Conservation (phyloP, 192 early-diverging fungal genomes). For the Coemansia sp. region DNA sequence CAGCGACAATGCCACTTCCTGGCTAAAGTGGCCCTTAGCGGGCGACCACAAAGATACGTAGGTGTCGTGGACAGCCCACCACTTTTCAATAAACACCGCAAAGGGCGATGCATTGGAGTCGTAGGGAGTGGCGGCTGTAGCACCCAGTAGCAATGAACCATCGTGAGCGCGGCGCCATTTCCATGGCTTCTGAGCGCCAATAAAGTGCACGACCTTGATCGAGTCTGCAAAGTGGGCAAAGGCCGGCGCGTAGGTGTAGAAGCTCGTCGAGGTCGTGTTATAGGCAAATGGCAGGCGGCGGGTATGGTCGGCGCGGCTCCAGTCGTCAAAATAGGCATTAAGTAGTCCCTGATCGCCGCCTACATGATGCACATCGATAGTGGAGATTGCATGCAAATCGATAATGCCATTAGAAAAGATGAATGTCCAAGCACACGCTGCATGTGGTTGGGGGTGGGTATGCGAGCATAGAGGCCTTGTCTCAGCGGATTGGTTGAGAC, state of each 20-base stretch:
- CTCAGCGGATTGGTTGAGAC: constrained; percentile 1
- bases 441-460: background rate
- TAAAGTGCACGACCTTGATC: constrained; percentile 84
- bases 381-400: constrained; percentile 1
- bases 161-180: constrained; percentile 22
- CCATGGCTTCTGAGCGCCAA: constrained; percentile 88
- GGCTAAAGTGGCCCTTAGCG: constrained; percentile 17
- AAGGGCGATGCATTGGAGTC: constrained; percentile 22
- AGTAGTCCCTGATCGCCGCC: constrained; percentile 93
- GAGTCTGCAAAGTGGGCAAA: constrained; percentile 64
- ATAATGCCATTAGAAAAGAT: background rate
- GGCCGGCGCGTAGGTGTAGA: constrained; percentile 71
- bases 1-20: constrained; percentile 13
- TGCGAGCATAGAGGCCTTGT: too few relatives aligned
- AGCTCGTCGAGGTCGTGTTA: constrained; percentile 56
- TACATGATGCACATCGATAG: constrained; percentile 17
- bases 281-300: constrained; percentile 81
- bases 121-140: background rate
- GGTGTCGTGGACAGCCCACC: constrained; percentile 70
- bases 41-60: constrained; percentile 40
- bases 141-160: constrained; percentile 30
- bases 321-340: constrained; percentile 78
- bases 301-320: constrained; percentile 62
- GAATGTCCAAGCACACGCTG: background rate
- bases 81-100: constrained; percentile 57